A percentile compares a stretch with the other conserved stretches of the same genome.
Evolutionary conservation across 2,329 filamentous ascomycete species (phyloP).

Genomic region (Phialophora verrucosa): DNA sequence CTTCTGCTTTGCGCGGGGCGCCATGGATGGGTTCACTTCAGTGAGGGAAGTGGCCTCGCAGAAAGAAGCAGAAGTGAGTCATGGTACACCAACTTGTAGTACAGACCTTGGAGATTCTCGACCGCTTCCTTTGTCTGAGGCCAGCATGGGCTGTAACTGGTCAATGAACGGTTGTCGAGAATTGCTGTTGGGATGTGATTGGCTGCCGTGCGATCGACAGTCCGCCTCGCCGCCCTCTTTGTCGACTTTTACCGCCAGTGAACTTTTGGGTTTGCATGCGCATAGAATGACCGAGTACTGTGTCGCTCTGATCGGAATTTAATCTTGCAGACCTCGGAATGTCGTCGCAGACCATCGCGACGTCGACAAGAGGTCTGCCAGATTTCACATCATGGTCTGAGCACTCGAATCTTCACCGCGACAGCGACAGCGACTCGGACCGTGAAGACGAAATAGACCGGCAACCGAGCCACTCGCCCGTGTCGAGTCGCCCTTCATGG

Average conservation of each 20-base stretch:
- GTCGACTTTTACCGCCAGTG: constrained; percentile 17
- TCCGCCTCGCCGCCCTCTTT: constrained; percentile 19
- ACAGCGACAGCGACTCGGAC: constrained; percentile 18
- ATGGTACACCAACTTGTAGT: background rate
- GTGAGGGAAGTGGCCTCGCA: background rate
- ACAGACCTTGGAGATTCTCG: background rate
- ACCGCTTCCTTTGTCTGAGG: background rate
- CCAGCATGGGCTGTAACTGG: background rate
- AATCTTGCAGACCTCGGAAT: constrained; percentile 39
- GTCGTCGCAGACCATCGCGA: constrained; percentile 39
- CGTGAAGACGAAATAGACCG: constrained; percentile 26
- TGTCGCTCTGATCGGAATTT: constrained; percentile 17
- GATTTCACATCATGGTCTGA: constrained; percentile 36
- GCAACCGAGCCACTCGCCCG: constrained; percentile 7
- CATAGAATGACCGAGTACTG: constrained; percentile 4
- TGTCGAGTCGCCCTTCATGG: constrained; percentile 21
- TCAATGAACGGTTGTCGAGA: background rate
- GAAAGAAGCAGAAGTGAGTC: constrained; percentile 1
- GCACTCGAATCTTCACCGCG: constrained; percentile 24
- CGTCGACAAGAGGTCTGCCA: constrained; percentile 40
- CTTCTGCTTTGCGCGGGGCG: constrained; percentile 31
- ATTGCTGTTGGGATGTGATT: constrained; percentile 20
- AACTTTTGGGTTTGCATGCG: constrained; percentile 19
- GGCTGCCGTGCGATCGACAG: constrained; percentile 17
- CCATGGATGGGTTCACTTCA: constrained; percentile 16